These are phyloP conservation scores for Ananas comosus DNA, from an alignment of 176 grass and related monocot species.

Conservation along the genomic window DNA sequence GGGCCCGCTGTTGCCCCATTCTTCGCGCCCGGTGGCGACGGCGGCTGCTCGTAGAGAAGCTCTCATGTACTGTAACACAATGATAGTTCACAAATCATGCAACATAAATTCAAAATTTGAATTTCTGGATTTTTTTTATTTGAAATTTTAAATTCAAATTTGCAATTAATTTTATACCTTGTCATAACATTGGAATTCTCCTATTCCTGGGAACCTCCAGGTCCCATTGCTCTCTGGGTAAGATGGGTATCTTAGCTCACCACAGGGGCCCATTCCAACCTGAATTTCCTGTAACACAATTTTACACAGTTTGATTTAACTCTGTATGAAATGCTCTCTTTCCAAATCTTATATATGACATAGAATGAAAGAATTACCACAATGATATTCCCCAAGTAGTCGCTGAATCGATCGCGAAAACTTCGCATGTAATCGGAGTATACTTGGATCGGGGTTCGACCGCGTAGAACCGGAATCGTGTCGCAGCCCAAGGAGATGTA, in stretches of 20 bases:
- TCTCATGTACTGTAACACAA: constrained; percentile 62
- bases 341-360: too few species aligned
- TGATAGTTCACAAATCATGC: not conserved
- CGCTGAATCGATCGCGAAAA: constrained; percentile 58
- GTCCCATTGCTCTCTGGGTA: constrained; percentile 94
- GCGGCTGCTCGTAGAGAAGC: constrained; percentile 66
- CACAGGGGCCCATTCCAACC: constrained; percentile 90
- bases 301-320: not conserved
- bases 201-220: constrained; percentile 90
- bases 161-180: constrained; percentile 30
- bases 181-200: constrained; percentile 92
- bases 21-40: constrained; percentile 35
- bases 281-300: constrained; percentile 62
- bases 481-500: constrained; percentile 94
- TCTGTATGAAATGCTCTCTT: too few species aligned
- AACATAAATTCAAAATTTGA: not conserved
- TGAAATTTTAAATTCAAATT: not conserved
- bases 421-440: constrained; percentile 93
- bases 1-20: constrained; percentile 63
- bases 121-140: not conserved
- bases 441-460: constrained; percentile 84
- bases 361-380: constrained; percentile 30
- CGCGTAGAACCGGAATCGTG: constrained; percentile 59
- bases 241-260: constrained; percentile 91
- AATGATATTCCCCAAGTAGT: constrained; percentile 65